Evolutionary conservation across 306 rosid genomes (phyloP).

Genomic region (Myrica gale): DNA sequence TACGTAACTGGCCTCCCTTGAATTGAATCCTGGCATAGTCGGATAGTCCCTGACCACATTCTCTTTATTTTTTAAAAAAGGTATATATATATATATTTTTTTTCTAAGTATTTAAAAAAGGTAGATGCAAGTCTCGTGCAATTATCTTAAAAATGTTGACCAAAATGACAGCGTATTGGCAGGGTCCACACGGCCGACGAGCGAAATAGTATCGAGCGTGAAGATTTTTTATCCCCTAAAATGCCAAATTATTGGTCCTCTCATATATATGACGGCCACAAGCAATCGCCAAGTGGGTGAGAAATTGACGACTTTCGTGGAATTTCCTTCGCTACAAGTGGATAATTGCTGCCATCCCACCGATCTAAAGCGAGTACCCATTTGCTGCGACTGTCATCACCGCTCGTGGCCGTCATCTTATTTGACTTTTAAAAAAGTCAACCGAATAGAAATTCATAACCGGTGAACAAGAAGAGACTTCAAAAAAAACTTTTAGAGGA

Average conservation of each 20-base stretch:
- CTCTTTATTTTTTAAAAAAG: too few relatives aligned
- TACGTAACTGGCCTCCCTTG: too few relatives aligned
- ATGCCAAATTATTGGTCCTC: conserved; percentile 28
- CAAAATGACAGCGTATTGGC: background rate
- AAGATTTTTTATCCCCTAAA: conserved; percentile 7
- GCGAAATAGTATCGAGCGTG: conserved; percentile 14
- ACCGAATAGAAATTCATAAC: conserved; percentile 29
- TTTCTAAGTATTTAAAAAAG: background rate
- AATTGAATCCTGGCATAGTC: too few relatives aligned
- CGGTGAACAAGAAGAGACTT: background rate
- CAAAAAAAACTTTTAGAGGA: conserved; percentile 15
- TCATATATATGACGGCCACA: background rate
- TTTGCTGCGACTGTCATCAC: conserved; percentile 18
- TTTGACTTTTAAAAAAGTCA: conserved; percentile 62
- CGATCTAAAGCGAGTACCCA: conserved; percentile 16
- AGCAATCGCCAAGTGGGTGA: background rate
- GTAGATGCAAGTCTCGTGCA: too few relatives aligned
- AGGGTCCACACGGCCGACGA: conserved; percentile 23
- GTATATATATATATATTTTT: too few relatives aligned
- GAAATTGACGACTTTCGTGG: background rate
- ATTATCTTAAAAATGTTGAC: background rate
- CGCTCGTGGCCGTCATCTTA: conserved; percentile 15
- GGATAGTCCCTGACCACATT: too few relatives aligned
- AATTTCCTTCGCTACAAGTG: too few relatives aligned
- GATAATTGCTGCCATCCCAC: too few relatives aligned